These are phyloP conservation scores for Polyporus arcularius DNA, from an alignment of 768 basidiomycete species.

Conservation along the genomic window DNA sequence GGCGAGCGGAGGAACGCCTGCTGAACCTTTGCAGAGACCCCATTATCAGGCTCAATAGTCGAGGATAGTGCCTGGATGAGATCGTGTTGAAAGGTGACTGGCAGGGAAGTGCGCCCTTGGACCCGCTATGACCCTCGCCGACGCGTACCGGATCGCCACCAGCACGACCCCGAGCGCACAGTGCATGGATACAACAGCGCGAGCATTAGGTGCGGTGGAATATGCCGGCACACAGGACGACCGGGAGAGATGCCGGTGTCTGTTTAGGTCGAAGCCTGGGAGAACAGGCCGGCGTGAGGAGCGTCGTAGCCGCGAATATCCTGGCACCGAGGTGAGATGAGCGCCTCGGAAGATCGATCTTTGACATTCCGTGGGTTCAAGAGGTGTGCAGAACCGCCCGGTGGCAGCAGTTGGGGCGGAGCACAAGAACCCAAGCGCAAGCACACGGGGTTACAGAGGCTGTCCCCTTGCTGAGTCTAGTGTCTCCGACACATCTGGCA, in stretches of 20 bases:
- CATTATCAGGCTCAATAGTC: background rate
- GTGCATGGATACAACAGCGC: background rate
- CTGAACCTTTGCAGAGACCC: background rate
- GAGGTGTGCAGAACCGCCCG: background rate
- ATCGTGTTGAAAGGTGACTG: background rate
- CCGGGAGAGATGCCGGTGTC: background rate
- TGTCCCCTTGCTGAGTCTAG: background rate
- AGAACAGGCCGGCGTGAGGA: conserved; percentile 10
- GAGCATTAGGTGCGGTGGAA: background rate
- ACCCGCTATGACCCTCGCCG: background rate
- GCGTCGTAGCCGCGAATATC: conserved; percentile 4
- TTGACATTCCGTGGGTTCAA: conserved; percentile 10
- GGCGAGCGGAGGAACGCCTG: conserved; percentile 11
- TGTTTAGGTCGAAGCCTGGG: conserved; percentile 6
- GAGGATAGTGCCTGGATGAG: background rate
- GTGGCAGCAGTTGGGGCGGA: background rate
- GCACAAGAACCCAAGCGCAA: conserved; percentile 4
- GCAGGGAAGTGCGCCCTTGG: background rate
- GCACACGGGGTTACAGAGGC: background rate
- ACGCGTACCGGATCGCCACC: no score
- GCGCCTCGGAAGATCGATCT: conserved; percentile 12
- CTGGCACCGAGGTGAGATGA: conserved; percentile 7
- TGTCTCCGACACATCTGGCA: background rate
- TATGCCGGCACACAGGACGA: background rate
- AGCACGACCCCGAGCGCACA: no score